phyloP scores from a whole-genome alignment of 495 filamentous ascomycete genomes.

The Penicillium salamii region DNA sequence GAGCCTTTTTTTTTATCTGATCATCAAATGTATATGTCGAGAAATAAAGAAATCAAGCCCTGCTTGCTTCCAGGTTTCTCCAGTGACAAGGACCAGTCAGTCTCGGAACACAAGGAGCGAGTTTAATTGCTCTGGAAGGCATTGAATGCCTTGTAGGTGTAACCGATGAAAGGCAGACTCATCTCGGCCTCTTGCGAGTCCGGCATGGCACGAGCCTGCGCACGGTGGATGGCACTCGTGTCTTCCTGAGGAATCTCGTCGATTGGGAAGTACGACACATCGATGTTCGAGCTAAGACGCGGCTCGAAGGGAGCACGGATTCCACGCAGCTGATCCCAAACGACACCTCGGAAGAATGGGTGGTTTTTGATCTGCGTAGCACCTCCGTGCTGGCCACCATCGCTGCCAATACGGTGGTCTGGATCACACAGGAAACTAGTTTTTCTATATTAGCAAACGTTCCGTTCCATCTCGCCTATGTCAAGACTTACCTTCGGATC shows the following conservation, averaged over 20 bases:
- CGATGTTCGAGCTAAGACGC: conserved; percentile 82
- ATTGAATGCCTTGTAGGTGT: conserved; percentile 98
- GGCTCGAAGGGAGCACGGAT: conserved; percentile 97
- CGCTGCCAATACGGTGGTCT: conserved; percentile 72
- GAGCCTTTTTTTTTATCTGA: conserved; percentile 3
- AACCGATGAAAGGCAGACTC: conserved; percentile 94
- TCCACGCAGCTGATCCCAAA: conserved; percentile 84
- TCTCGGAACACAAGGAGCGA: conserved; percentile 6
- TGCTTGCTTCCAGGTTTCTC: conserved; percentile 25
- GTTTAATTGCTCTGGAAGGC: conserved; percentile 54
- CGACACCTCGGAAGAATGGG: conserved; percentile 92
- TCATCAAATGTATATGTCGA: conserved; percentile 6
- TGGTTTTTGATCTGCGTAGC: conserved; percentile 90
- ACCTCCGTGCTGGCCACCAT: conserved; percentile 67
- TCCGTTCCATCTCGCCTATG: not conserved
- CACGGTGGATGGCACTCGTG: conserved; percentile 65
- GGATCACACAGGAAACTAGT: conserved; percentile 89
- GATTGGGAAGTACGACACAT: conserved; percentile 98
- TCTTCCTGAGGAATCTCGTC: conserved; percentile 96
- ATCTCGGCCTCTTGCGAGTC: conserved; percentile 75
- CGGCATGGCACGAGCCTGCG: conserved; percentile 60
- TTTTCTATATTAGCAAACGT: conserved; percentile 12
- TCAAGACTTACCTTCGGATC: conserved; percentile 67
- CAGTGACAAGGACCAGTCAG: not conserved
- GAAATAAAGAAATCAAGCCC: conserved; percentile 38